Conservation (phyloP, 305 asterid species). For the Salvia sclarea region DNA sequence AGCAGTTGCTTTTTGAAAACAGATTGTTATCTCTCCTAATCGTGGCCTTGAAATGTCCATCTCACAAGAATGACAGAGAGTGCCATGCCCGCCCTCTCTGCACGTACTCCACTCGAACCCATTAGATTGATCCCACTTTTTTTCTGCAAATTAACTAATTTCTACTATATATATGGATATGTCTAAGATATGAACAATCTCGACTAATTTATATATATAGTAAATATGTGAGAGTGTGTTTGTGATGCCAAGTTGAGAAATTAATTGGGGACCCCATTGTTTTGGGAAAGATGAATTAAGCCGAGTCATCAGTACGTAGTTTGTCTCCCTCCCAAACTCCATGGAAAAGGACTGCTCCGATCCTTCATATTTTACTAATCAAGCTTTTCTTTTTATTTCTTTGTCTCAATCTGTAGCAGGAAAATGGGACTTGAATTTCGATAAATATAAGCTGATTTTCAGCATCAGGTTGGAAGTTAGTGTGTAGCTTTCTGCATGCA, state of each 20-base stretch:
- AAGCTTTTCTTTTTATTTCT: slow-evolving; percentile 13
- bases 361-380: background rate
- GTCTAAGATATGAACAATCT: too few relatives aligned
- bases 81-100: too few relatives aligned
- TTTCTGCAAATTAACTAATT: too few relatives aligned
- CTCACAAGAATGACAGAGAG: too few relatives aligned
- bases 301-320: slow-evolving; percentile 58
- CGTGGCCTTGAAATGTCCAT: too few relatives aligned
- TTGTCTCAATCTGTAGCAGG: slow-evolving; percentile 27
- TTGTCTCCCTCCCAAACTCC: slow-evolving; percentile 67
- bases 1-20: too few relatives aligned
- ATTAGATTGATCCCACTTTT: too few relatives aligned
- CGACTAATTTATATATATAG: slow-evolving; percentile 13
- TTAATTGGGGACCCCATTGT: slow-evolving; percentile 70
- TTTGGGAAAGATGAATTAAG: slow-evolving; percentile 50
- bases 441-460: slow-evolving; percentile 27
- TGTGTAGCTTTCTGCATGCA: slow-evolving; percentile 13
- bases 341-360: slow-evolving; percentile 44
- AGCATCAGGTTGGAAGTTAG: slow-evolving; percentile 36
- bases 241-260: slow-evolving; percentile 44
- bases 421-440: background rate
- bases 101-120: too few relatives aligned
- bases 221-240: slow-evolving; percentile 32
- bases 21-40: too few relatives aligned
- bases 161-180: too few relatives aligned